These are phyloP conservation scores for Plasmodium coatneyi DNA, from an alignment of 169 alveolate genomes.

Conservation along the genomic window DNA sequence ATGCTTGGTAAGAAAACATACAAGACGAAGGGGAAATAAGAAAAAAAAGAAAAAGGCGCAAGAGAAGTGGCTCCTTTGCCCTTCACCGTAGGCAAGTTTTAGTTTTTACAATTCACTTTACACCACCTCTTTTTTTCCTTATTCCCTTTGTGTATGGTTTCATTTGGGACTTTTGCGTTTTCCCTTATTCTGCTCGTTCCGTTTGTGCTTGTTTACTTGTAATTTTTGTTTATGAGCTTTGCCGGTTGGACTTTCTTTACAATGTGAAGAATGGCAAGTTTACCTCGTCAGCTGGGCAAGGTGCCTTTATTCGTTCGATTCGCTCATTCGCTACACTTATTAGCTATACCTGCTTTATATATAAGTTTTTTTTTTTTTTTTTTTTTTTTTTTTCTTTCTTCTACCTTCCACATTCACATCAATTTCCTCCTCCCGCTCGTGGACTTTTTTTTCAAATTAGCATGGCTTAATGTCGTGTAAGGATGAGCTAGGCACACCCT, in stretches of 20 bases:
- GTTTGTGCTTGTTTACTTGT: neutral
- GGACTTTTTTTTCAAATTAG: neutral
- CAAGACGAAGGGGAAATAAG: neutral
- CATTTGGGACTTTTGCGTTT: neutral
- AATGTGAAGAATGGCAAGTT: neutral
- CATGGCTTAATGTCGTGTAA: neutral
- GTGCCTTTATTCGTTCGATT: neutral
- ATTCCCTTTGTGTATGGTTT: neutral
- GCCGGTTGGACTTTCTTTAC: neutral
- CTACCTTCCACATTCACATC: neutral
- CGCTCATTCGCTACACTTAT: neutral
- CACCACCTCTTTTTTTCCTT: neutral
- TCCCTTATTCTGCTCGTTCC: neutral
- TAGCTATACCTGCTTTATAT: neutral
- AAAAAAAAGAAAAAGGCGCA: neutral
- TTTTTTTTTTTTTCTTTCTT: no score
- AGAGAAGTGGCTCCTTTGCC: neutral
- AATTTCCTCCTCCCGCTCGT: neutral
- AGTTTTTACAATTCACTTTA: neutral
- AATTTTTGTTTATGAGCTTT: neutral
- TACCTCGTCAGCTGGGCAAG: neutral
- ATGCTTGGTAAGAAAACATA: neutral
- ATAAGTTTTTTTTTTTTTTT: no score
- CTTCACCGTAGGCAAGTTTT: neutral
- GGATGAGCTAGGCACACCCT: neutral